These are phyloP conservation scores for Rhizopus delemar DNA, from an alignment of 371 early-diverging fungal genomes.

Conservation along the genomic window DNA sequence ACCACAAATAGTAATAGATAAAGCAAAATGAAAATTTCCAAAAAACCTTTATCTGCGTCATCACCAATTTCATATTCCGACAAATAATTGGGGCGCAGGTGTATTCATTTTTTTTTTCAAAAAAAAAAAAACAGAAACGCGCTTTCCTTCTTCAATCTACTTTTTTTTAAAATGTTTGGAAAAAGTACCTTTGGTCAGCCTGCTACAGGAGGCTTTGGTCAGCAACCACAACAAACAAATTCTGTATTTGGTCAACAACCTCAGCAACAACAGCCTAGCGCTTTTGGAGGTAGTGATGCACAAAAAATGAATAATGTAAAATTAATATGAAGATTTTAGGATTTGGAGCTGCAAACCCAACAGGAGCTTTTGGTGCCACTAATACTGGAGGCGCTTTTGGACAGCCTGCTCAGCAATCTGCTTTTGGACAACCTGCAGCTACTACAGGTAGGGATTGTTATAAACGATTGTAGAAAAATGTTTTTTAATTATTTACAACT, in stretches of 20 bases:
- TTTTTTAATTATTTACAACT: background rate
- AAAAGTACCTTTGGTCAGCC: slow-evolving; percentile 42
- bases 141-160: slow-evolving; percentile 1
- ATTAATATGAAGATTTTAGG: slow-evolving; percentile 32
- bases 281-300: slow-evolving; percentile 52
- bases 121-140: background rate
- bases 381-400: slow-evolving; percentile 52
- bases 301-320: background rate
- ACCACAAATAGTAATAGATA: too few relatives aligned
- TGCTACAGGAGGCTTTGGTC: slow-evolving; percentile 54
- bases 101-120: too few relatives aligned
- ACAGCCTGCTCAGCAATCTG: slow-evolving; percentile 43
- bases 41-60: too few relatives aligned
- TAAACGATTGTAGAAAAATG: background rate
- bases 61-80: too few relatives aligned
- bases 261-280: slow-evolving; percentile 38
- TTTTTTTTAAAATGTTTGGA: slow-evolving; percentile 41
- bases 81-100: too few relatives aligned
- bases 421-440: slow-evolving; percentile 39
- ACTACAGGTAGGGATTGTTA: slow-evolving; percentile 29
- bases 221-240: slow-evolving; percentile 55
- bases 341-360: slow-evolving; percentile 47
- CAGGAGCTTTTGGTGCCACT: slow-evolving; percentile 41
- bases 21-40: too few relatives aligned
- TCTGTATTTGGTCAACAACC: slow-evolving; percentile 50